Base-by-base conservation (phyloP, 139 green algal genomes). In the Zygnema cylindricum region DNA sequence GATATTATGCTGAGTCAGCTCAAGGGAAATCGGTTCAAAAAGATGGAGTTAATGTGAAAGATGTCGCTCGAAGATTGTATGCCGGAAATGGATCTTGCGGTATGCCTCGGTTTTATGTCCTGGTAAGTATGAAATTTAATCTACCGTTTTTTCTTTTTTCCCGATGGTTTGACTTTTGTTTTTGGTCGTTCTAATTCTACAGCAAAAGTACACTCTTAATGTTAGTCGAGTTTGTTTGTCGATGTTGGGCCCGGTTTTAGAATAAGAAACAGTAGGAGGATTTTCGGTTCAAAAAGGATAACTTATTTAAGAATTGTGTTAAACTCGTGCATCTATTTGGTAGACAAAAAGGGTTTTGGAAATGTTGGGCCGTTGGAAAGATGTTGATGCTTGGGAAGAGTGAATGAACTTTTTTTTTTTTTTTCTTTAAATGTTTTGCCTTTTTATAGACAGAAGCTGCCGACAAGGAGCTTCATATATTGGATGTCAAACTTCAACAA, bases 401-500 rank as follows among this genome's bases (percentile, higher is more conserved):
- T n/a, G n/a, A n/a, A n/a, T n/a, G n/a, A 63, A 25, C 49, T 63
- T 63, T 25, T 63, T 63, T 63, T 25, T 63, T 63, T 63, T 25
- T 63, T 63, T 25, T 63, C 16, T 63, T 7, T 7, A 16, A 63
- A 63, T 7, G 7, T 25, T 63, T 7, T 3, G 71, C 3, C 11
- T 7, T 16, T 41, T 63, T 77, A 30, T 69, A 87, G 81, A 87
- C 81, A 16, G 81, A 87, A 40, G 55, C 81, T 54, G n/a, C 42
- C 11, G 55, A 84, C 16, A 69, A 69, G 33, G 83, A 84, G 54
- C 35, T 88, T 33, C 83, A 82, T 43, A 54, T 88, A 36, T 33
- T 88, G 83, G 83, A 88, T 76, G 69, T 88, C 39, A 78, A 77
- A 39, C 54, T 88, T 73, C 83, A 88, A 76, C 69, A 82, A 36